Base-by-base conservation (phyloP, 1,284 basidiomycete species). In the Polyporus tsugae region DNA sequence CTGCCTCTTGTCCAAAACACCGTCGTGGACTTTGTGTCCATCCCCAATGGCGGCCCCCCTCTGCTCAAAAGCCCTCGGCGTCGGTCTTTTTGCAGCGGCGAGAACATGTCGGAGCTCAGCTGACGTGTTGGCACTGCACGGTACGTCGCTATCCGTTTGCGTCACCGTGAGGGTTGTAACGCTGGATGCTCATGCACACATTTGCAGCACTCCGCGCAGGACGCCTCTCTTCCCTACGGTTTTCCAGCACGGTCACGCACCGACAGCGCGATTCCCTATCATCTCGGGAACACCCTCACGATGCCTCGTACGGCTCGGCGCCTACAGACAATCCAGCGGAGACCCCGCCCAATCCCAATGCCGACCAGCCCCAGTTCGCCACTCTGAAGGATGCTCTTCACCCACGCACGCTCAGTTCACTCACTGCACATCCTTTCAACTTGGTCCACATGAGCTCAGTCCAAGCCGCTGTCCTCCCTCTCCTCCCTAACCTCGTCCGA, bases 391-490 rank as follows among this genome's bases (percentile, higher is more conserved):
- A 79, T 33, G 76, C 76, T 22, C 73, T 91, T 69, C 78, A 81
- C 62, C 70, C 77, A 22, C 76, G 83, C 6, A 89, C 91, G 0
- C 81, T 94, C 41, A 84, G 86, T 70, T 91, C 94, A 7, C 84
- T 96, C 66, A 91, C 86, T 0, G 77, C 81, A 60, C 82, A 81
- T 44, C 95, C 95, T 0, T 94, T 96, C 85, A 83, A 86, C 29
- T 88, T 95, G 71, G 85, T 80, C 15, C 82, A 85, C 63, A 96
- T 98, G 95, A 92, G 93, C 2, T 81, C 90, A 13, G 96, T 99
- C 0, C 97, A 99, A 80, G 86, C 89, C 25, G 86, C 89, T 62
- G 95, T 99, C 6, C 84, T 97, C 2, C 90, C 80, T 72, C 83
- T 90, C 49, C 83, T 94, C 9, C 91, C 92, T 15, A 78, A 82